phyloP scores from a whole-genome alignment of 441 rosid genomes.

The Croton laevigatus region DNA sequence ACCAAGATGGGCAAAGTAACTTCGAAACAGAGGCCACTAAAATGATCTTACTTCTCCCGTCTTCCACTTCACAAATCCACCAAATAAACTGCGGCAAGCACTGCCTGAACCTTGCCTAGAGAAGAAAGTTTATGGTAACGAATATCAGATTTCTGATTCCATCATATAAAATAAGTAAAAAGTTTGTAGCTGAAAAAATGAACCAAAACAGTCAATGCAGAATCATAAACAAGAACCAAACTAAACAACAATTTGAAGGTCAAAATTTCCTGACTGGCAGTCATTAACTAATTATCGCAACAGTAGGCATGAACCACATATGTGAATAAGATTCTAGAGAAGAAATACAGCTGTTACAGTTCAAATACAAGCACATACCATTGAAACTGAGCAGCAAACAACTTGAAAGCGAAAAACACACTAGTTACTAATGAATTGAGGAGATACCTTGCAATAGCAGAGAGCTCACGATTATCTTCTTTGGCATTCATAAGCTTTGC shows the following conservation, averaged over 20 bases:
- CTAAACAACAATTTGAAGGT: not conserved
- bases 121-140: constrained; percentile 10
- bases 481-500: constrained; percentile 89
- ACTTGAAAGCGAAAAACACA: constrained; percentile 1
- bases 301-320: not conserved
- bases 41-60: constrained; percentile 68
- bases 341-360: not conserved
- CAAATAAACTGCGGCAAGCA: constrained; percentile 96
- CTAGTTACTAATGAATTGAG: not conserved
- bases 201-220: not conserved
- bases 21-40: constrained; percentile 5
- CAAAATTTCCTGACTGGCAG: not conserved
- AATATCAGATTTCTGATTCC: constrained; percentile 15
- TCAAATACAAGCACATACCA: constrained; percentile 2
- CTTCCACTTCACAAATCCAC: constrained; percentile 95
- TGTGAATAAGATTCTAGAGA: not conserved
- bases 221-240: not conserved
- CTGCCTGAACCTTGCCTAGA: constrained; percentile 98
- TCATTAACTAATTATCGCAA: not conserved
- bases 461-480: constrained; percentile 84
- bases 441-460: constrained; percentile 86
- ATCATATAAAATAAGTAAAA: not conserved
- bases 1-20: not conserved
- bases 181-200: not conserved
- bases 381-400: not conserved